Evolutionary conservation across 768 basidiomycete genomes (phyloP).

Genomic region (Mycena floridula): DNA sequence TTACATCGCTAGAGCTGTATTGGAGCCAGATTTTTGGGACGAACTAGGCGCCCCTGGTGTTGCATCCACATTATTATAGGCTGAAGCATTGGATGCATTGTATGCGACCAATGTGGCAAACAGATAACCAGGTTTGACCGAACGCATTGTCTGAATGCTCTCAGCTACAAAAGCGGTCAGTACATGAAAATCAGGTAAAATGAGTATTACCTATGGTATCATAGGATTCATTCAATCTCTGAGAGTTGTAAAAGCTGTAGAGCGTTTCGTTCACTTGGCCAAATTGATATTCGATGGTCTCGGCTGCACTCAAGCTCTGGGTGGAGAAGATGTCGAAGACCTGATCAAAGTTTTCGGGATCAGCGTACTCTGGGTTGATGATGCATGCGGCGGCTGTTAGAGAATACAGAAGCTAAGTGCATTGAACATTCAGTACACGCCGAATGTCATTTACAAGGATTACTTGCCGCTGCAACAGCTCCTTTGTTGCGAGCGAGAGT

Average conservation of each 20-base stretch:
- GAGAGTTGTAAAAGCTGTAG: slow-evolving; percentile 53
- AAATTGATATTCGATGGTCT: slow-evolving; percentile 53
- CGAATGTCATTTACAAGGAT: too few species aligned
- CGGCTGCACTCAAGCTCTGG: slow-evolving; percentile 51
- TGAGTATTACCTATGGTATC: too few species aligned
- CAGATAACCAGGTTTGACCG: slow-evolving; percentile 52
- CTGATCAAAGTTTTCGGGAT: slow-evolving; percentile 58
- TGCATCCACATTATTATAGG: slow-evolving; percentile 11
- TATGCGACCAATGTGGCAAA: slow-evolving; percentile 63
- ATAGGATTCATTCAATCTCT: slow-evolving; percentile 52
- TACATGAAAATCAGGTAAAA: too few species aligned
- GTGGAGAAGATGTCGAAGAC: slow-evolving; percentile 77
- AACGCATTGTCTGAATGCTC: slow-evolving; percentile 35
- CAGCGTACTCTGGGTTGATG: slow-evolving; percentile 67
- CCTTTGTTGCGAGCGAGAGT: slow-evolving; percentile 74
- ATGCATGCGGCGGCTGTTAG: slow-evolving; percentile 63
- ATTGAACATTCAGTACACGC: too few species aligned
- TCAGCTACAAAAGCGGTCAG: slow-evolving; percentile 32
- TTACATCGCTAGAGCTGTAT: slow-evolving; percentile 75
- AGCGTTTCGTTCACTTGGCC: slow-evolving; percentile 51
- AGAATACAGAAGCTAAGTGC: slow-evolving; percentile 77
- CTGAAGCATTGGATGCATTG: slow-evolving; percentile 43
- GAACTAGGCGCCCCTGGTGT: background rate
- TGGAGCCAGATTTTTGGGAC: slow-evolving; percentile 17
- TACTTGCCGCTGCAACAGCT: slow-evolving; percentile 69